Conservation (phyloP, 768 basidiomycete species). For the button mushroom (Agaricus bisporus) region DNA sequence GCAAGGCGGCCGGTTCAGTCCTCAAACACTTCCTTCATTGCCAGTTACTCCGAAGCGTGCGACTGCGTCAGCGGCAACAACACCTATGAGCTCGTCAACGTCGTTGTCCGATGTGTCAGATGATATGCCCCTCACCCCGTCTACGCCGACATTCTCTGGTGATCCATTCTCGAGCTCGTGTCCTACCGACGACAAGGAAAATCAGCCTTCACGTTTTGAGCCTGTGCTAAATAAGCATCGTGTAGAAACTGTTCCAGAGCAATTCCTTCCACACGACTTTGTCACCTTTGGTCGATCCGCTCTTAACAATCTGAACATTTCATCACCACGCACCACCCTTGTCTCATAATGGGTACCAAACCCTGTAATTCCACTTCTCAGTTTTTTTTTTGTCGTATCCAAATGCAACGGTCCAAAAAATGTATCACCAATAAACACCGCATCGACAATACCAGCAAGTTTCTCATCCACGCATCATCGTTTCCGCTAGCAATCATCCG, state of each 20-base stretch:
- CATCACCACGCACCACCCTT: conserved; percentile 53
- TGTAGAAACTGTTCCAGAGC: conserved; percentile 63
- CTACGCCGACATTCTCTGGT: conserved; percentile 62
- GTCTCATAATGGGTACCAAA: conserved; percentile 48
- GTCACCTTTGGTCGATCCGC: conserved; percentile 73
- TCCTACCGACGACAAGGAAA: conserved; percentile 77
- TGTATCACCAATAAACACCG: conserved; percentile 76
- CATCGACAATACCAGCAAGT: conserved; percentile 50
- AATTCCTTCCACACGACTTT: conserved; percentile 77
- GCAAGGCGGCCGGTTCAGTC: conserved; percentile 71
- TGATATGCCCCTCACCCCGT: conserved; percentile 80
- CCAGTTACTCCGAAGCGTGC: conserved; percentile 65
- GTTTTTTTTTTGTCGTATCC: conserved; percentile 36
- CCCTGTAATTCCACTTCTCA: conserved; percentile 28
- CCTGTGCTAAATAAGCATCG: conserved; percentile 67
- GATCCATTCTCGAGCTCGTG: conserved; percentile 44
- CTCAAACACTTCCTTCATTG: conserved; percentile 39
- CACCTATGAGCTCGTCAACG: conserved; percentile 72
- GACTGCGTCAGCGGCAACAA: conserved; percentile 52
- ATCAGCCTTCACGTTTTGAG: conserved; percentile 64
- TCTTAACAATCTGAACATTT: conserved; percentile 71
- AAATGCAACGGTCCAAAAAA: conserved; percentile 64
- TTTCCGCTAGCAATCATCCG: conserved; percentile 62
- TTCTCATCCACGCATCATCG: conserved; percentile 58
- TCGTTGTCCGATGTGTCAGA: conserved; percentile 72